Percentiles rank a stretch among this genome's conserved stretches.
phyloP scores from a whole-genome alignment of 1,284 basidiomycete species.

The Puccinia coronata region DNA sequence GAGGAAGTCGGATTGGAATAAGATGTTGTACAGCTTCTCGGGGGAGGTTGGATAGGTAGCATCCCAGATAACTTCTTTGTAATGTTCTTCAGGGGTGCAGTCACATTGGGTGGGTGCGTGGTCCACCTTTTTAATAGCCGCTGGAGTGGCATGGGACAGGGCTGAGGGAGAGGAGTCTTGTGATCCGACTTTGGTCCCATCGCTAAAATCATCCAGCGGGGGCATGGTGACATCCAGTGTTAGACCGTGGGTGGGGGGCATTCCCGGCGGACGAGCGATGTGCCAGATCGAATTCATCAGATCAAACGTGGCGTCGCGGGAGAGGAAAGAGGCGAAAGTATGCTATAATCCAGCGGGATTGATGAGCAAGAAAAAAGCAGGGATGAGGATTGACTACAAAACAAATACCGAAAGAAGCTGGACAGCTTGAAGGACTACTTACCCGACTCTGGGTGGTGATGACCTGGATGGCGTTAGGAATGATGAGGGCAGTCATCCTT shows the following conservation, averaged over 20 bases:
- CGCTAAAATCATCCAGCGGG: neutral
- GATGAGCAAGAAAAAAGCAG: neutral
- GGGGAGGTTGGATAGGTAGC: constrained; percentile 81
- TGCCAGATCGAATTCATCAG: constrained; percentile 96
- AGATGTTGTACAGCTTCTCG: constrained; percentile 91
- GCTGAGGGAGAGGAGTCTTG: neutral
- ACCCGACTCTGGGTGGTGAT: constrained; percentile 70
- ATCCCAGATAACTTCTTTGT: constrained; percentile 73
- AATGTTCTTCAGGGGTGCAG: constrained; percentile 70
- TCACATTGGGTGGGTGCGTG: constrained; percentile 11
- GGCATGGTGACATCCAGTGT: neutral
- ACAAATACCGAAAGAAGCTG: neutral
- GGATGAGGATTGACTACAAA: neutral
- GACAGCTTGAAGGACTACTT: constrained; percentile 46
- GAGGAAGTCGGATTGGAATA: constrained; percentile 87
- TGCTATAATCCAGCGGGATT: constrained; percentile 66
- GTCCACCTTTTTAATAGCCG: constrained; percentile 6
- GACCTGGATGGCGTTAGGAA: constrained; percentile 94
- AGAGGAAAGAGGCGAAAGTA: constrained; percentile 93
- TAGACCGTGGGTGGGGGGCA: neutral
- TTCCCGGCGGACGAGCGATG: constrained; percentile 14
- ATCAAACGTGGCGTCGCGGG: constrained; percentile 92
- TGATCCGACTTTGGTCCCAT: neutral
- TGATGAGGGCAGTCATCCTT: constrained; percentile 97
- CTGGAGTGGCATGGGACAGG: neutral